A percentile compares a stretch with the other conserved stretches of the same genome.
These are phyloP conservation scores for Brassica rapa DNA, from an alignment of 345 rosid species.

Conservation along the genomic window DNA sequence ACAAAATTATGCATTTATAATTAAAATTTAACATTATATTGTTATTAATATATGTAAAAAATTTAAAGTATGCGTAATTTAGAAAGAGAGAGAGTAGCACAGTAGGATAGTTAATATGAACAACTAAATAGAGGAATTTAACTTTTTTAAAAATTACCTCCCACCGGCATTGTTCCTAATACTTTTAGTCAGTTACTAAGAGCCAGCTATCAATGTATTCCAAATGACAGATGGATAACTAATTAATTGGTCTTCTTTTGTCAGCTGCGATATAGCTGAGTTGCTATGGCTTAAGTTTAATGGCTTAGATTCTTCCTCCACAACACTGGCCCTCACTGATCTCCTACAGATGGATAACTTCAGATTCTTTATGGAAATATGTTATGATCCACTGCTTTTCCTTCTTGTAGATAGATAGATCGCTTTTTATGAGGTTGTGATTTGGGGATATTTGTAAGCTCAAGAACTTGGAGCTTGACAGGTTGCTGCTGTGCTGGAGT, in stretches of 20 bases:
- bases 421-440: constrained; percentile 12
- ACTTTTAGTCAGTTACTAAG: neutral
- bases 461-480: too few species aligned
- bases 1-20: too few species aligned
- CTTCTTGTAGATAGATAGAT: constrained; percentile 24
- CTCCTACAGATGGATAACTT: neutral
- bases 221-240: constrained; percentile 19
- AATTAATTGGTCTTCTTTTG: constrained; percentile 26
- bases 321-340: constrained; percentile 18
- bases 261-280: constrained; percentile 22
- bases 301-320: constrained; percentile 12
- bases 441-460: neutral
- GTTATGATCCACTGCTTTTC: constrained; percentile 25
- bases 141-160: neutral
- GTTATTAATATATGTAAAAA: too few species aligned
- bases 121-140: neutral
- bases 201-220: constrained; percentile 6
- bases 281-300: constrained; percentile 4
- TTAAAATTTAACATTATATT: too few species aligned
- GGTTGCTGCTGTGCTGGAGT: too few species aligned
- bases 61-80: too few species aligned
- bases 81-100: too few species aligned
- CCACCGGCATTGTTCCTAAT: neutral
- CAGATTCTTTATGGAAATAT: neutral
- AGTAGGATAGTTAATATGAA: too few species aligned